Evolutionary conservation across 306 rosid genomes (phyloP).

Genomic region (Mucuna pruriens): DNA sequence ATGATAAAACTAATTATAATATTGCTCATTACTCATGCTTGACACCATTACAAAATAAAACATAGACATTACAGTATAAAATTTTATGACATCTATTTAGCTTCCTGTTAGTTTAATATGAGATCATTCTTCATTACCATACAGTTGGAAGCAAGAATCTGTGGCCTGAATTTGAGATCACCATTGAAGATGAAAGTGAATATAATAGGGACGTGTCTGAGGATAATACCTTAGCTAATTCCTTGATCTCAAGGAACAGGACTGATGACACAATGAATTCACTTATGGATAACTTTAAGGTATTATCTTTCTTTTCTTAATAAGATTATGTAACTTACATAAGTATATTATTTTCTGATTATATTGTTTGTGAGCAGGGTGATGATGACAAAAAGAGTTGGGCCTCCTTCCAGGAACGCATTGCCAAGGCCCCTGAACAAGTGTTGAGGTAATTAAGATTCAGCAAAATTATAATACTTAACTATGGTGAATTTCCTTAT

Average conservation of each 20-base stretch:
- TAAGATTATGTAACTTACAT: slow-evolving; percentile 3
- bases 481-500: not conserved
- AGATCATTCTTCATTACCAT: not conserved
- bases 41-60: not conserved
- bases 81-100: slow-evolving; percentile 1
- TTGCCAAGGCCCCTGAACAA: slow-evolving; percentile 71
- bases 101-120: slow-evolving; percentile 18
- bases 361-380: slow-evolving; percentile 44
- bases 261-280: slow-evolving; percentile 59
- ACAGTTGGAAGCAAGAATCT: slow-evolving; percentile 55
- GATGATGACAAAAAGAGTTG: slow-evolving; percentile 49
- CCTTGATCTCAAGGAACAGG: slow-evolving; percentile 61
- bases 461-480: not conserved
- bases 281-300: slow-evolving; percentile 58
- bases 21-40: not conserved
- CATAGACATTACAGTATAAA: not conserved
- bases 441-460: slow-evolving; percentile 43
- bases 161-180: slow-evolving; percentile 82
- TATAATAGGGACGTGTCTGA: slow-evolving; percentile 43
- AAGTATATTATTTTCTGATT: slow-evolving; percentile 21
- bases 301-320: slow-evolving; percentile 14
- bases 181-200: slow-evolving; percentile 68
- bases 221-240: slow-evolving; percentile 40
- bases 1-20: not conserved
- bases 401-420: slow-evolving; percentile 68